phyloP scores from a whole-genome alignment of 108 stramenopile species.

The Skeletonema potamos region DNA sequence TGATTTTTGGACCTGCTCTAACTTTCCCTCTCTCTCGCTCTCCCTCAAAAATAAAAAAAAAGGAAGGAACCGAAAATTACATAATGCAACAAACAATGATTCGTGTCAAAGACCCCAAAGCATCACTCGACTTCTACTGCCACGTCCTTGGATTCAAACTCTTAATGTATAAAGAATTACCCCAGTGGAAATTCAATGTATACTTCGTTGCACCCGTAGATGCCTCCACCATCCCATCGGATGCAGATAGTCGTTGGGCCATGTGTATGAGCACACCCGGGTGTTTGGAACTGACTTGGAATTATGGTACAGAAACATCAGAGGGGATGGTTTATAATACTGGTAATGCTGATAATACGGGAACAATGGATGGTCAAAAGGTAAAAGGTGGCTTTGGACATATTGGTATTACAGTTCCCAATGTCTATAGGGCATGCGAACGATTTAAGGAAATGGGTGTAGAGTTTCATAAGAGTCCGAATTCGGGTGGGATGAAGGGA shows the following conservation, averaged over 20 bases:
- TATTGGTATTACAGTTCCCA: conserved; percentile 50
- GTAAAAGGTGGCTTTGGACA: conserved; percentile 51
- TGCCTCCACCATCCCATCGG: conserved; percentile 13
- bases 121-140: conserved; percentile 74
- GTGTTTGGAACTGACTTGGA: conserved; percentile 54
- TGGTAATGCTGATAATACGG: conserved; percentile 55
- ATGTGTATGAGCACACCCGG: conserved; percentile 56
- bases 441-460: conserved; percentile 36
- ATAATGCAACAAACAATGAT: conserved; percentile 91
- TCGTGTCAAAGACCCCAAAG: conserved; percentile 72
- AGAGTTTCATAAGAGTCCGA: conserved; percentile 48
- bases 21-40: no score
- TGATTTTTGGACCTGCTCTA: no score
- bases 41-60: not conserved
- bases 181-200: conserved; percentile 60
- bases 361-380: conserved; percentile 39
- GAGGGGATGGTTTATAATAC: conserved; percentile 50
- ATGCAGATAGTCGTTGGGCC: conserved; percentile 21
- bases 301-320: conserved; percentile 47
- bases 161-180: conserved; percentile 51
- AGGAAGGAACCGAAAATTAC: conserved; percentile 61
- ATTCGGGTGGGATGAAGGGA: conserved; percentile 55
- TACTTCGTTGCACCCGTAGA: conserved; percentile 56
- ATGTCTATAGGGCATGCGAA: conserved; percentile 49
- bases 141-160: conserved; percentile 48